Evolutionary conservation across 2,329 filamentous ascomycete species (phyloP).

Genomic region (Arthrobotrys megalospora): DNA sequence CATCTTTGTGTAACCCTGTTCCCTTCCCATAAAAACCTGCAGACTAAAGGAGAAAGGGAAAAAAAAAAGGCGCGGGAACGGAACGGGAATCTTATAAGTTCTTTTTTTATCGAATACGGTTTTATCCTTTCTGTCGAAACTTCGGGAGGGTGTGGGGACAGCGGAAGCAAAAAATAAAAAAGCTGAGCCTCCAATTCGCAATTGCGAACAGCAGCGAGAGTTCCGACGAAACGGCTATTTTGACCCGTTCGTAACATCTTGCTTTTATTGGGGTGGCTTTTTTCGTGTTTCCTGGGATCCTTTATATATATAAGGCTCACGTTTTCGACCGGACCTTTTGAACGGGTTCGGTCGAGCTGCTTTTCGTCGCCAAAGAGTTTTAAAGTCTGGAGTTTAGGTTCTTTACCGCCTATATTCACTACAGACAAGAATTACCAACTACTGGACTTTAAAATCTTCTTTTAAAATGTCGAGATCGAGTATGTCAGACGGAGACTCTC

Average conservation of each 20-base stretch:
- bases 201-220: conserved; percentile 11
- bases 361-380: too few species aligned
- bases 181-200: conserved; percentile 21
- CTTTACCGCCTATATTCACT: neutral
- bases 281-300: neutral
- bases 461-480: conserved; percentile 11
- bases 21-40: conserved; percentile 7
- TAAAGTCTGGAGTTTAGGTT: too few species aligned
- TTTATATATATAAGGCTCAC: neutral
- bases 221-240: conserved; percentile 7
- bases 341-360: neutral
- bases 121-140: conserved; percentile 13
- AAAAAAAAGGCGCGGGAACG: conserved; percentile 18
- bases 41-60: conserved; percentile 24
- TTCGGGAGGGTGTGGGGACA: neutral
- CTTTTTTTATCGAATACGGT: neutral
- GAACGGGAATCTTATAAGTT: conserved; percentile 19
- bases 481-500: conserved; percentile 16
- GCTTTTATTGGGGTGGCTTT: neutral
- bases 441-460: neutral
- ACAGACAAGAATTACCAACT: neutral
- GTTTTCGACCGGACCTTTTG: neutral
- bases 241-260: conserved; percentile 3
- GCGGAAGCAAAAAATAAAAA: too few species aligned
- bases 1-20: conserved; percentile 18